phyloP scores from a whole-genome alignment of 306 rosid genomes.

The Ochetophila trinervis region DNA sequence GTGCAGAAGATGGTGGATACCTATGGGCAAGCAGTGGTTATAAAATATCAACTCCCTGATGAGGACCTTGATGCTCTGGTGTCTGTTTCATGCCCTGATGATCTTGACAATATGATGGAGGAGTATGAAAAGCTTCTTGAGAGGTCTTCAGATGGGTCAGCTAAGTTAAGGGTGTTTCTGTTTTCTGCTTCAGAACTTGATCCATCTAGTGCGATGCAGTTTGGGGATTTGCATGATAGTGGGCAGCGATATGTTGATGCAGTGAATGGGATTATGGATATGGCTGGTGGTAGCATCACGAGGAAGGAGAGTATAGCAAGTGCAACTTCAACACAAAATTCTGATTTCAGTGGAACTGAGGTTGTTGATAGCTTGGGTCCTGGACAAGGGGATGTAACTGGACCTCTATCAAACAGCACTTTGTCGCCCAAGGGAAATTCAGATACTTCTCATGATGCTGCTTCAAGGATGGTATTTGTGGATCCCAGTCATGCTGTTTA shows the following conservation, averaged over 20 bases:
- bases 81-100: conserved; percentile 75
- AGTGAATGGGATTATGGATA: conserved; percentile 65
- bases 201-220: conserved; percentile 36
- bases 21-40: conserved; percentile 69
- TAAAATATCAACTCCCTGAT: conserved; percentile 85
- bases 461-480: conserved; percentile 33
- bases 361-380: conserved; percentile 37
- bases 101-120: conserved; percentile 92
- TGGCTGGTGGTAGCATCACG: conserved; percentile 33
- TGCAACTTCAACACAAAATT: conserved; percentile 72
- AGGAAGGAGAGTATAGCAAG: conserved; percentile 69
- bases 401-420: conserved; percentile 26
- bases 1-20: conserved; percentile 64
- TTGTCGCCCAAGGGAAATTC: conserved; percentile 42
- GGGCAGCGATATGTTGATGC: conserved; percentile 82
- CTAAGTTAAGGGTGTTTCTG: conserved; percentile 73
- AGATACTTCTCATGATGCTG: conserved; percentile 37
- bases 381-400: conserved; percentile 49
- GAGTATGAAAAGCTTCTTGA: conserved; percentile 76
- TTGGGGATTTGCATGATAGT: conserved; percentile 48
- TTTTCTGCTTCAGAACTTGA: conserved; percentile 66
- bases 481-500: conserved; percentile 39
- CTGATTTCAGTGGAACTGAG: conserved; percentile 70
- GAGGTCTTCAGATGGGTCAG: conserved; percentile 71
- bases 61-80: conserved; percentile 95